These are phyloP conservation scores for Artomyces pyxidatus DNA, from an alignment of 768 basidiomycete species.

Conservation along the genomic window DNA sequence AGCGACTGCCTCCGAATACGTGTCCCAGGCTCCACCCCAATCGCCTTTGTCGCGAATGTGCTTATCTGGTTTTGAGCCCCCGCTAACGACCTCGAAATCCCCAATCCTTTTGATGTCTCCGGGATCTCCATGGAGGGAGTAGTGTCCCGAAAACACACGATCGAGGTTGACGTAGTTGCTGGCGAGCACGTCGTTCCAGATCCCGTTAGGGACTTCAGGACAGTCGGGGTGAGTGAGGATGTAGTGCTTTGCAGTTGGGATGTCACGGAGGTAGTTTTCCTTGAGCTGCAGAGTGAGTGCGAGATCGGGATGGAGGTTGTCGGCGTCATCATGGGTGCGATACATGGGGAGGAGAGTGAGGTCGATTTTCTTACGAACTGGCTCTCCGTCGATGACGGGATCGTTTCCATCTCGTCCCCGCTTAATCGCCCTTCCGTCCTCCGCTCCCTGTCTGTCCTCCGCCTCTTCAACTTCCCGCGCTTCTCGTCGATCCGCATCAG, in stretches of 20 bases:
- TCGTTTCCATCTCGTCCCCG: neutral
- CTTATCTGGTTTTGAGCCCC: slow-evolving; percentile 7
- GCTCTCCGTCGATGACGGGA: neutral
- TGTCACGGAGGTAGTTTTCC: slow-evolving; percentile 1
- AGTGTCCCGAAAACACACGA: slow-evolving; percentile 16
- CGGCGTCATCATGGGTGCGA: neutral
- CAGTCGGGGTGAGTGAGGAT: slow-evolving; percentile 1
- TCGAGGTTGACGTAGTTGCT: slow-evolving; percentile 24
- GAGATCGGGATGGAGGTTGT: neutral
- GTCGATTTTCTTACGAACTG: neutral
- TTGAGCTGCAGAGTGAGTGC: slow-evolving; percentile 1
- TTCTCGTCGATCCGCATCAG: neutral
- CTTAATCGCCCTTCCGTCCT: neutral
- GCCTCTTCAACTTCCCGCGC: neutral
- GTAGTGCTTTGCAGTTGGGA: slow-evolving; percentile 4
- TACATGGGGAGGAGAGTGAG: neutral
- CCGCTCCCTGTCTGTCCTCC: neutral
- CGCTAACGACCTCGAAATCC: slow-evolving; percentile 12
- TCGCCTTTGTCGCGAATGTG: slow-evolving; percentile 15
- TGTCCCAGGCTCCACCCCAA: slow-evolving; percentile 21
- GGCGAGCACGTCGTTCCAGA: slow-evolving; percentile 22
- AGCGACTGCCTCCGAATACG: slow-evolving; percentile 7
- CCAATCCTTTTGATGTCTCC: slow-evolving; percentile 14
- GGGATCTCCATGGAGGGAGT: slow-evolving; percentile 8
- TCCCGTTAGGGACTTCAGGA: slow-evolving; percentile 19